Evolutionary conservation across 2,329 filamentous ascomycete genomes (phyloP), one percentile per base, ranked within the genome.

Genomic region (Cladosporium oxysporum): DNA sequence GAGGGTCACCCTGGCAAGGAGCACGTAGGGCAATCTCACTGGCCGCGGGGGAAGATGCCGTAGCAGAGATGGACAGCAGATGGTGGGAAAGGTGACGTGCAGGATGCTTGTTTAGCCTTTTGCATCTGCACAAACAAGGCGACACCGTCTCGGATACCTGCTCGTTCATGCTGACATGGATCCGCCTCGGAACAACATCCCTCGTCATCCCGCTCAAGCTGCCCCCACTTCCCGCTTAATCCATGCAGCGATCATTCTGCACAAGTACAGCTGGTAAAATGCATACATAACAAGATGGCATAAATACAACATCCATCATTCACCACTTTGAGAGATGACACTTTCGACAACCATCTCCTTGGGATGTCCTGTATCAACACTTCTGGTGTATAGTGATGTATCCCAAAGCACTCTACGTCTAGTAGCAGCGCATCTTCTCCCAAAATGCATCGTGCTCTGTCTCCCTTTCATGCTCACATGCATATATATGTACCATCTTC

Each of bases 221-320:
- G 2, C 52, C 28, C 28, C 52, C 52, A 33, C 52, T 55, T 55
- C 14, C 52, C 52, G 52, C 31, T 1, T 5, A 33, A 55, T 55
- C 52, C 52, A 55, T 55, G 52, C 52, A 28, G 33, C 52, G 52
- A 55, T 55, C 52, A 55, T 11, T 55, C 28, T 33, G 52, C 52
- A 55, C 50, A 53, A 53, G 14, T 16, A 2, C 41, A 47, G 41
- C 23, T 26, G 23, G 23, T 26, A 26, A 26, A 26, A 26, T 1
- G 23, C 3, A 26, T 26, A 26, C 23, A 26, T 26, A 3, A 26
- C 3, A 26, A 26, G 23, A 26, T 26, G 23, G 23, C 23, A 26
- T 26, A 26, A 26, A 26, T 26, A 26, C 1, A 26, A 1, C 23
- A 26, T 26, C 23, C 23, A 26, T 26, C 23, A 26, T 26, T 26